A percentile compares a stretch with the other conserved stretches of the same genome.
Evolutionary conservation across 306 rosid genomes (phyloP).

Genomic region (Ormosia semicastrata): DNA sequence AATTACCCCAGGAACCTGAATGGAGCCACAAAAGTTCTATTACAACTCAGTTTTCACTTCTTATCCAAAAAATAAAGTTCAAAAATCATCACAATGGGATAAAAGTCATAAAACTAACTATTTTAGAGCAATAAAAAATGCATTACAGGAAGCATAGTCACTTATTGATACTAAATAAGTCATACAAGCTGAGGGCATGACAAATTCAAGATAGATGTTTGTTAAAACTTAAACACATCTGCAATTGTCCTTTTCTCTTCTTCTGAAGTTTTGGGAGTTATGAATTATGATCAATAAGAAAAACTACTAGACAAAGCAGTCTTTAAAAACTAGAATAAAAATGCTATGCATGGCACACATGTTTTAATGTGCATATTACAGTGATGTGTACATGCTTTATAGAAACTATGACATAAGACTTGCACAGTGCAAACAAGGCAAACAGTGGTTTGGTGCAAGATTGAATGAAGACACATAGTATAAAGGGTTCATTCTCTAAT

Average conservation of each 20-base stretch:
- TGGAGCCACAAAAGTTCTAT: background rate
- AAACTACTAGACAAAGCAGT: constrained; percentile 8
- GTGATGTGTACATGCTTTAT: background rate
- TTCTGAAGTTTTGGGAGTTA: background rate
- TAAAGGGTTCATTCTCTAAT: background rate
- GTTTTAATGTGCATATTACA: background rate
- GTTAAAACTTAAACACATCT: background rate
- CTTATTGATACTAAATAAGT: background rate
- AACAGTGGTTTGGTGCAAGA: background rate
- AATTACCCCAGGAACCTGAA: constrained; percentile 7
- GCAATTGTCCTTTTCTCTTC: background rate
- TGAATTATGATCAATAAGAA: background rate
- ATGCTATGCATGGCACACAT: background rate
- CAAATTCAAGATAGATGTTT: background rate
- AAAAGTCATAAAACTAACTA: constrained; percentile 21
- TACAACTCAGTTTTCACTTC: background rate
- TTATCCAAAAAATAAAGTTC: constrained; percentile 17
- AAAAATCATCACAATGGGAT: background rate
- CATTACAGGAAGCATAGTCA: constrained; percentile 5
- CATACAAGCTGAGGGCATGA: background rate
- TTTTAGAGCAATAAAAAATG: background rate
- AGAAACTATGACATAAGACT: background rate
- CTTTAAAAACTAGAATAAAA: background rate
- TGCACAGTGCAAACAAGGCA: background rate
- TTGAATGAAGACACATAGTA: background rate